Evolutionary conservation across 768 basidiomycete species (phyloP), one percentile per base, ranked within the genome.

Genomic region (Rhodotorula graminis): DNA sequence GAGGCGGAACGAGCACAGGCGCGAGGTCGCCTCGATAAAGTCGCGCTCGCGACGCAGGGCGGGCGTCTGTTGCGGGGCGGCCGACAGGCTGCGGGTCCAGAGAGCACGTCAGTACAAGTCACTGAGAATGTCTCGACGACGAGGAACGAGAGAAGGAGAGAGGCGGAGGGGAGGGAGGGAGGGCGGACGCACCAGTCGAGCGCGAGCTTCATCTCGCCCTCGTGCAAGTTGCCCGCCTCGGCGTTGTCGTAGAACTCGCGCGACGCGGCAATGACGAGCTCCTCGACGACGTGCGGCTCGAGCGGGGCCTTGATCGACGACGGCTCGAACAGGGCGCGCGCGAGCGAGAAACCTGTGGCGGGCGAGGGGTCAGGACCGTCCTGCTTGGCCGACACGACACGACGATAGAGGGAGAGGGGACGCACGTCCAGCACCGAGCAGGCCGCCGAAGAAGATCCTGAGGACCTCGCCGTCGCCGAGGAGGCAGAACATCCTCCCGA

Each of bases 1-100:
- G 56, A 95, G 85, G 69, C 91, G 90, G 84, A 92, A 99, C 8
- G 95, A 92, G n/a, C 89, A 87, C 19, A 99, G 88, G 4, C 92
- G 89, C 37, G 93, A 95, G 1, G 96, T 99, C 3, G 96, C 96
- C 82, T 98, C 94, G 73, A 99, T 96, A 81, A 97, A 99, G 66
- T 92, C 90, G 67, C 88, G 89, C 80, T 97, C 92, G 70, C 83
- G 84, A 23, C 81, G 76, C 66, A 94, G 84, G 0, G 83, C 84
- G 27, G 87, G 85, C 0, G 92, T 88, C 27, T 60, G 66, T 9
- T 84, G 81, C 12, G 83, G 83, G 2, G 90, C 88, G 21, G 97
- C 90, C 62, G 88, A 84, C 65, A 98, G 84, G 77, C 95, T 97
- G 78, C 64, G n/a, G 21, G 18, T 47, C 29, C 18, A 19, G 59